These are phyloP conservation scores for Coniferiporia weirii DNA, from an alignment of 1,284 basidiomycete genomes.

Conservation along the genomic window DNA sequence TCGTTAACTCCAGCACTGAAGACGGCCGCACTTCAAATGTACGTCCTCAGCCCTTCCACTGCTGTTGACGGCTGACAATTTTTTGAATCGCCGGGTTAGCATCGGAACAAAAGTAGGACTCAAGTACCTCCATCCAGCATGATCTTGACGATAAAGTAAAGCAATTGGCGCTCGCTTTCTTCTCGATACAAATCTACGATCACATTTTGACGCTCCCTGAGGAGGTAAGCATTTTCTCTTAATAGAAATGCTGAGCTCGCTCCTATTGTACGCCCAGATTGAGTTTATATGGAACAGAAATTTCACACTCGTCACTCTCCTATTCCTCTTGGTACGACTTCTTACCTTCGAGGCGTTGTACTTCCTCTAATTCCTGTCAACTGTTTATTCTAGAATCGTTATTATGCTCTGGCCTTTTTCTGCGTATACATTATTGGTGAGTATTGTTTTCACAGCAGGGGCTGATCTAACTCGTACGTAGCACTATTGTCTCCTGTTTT, in stretches of 20 bases:
- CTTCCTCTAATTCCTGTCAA: not conserved
- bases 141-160: not conserved
- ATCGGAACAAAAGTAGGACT: not conserved
- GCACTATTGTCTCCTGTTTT: not conserved
- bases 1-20: not conserved
- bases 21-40: not conserved
- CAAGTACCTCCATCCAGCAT: not conserved
- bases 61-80: not conserved
- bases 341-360: not conserved
- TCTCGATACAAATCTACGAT: not conserved
- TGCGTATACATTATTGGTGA: not conserved
- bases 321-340: not conserved
- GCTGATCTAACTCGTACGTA: not conserved
- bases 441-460: not conserved
- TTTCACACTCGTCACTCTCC: not conserved
- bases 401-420: not conserved
- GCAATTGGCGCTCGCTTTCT: not conserved
- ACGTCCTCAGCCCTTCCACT: not conserved
- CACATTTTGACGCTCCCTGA: constrained; percentile 7
- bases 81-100: not conserved
- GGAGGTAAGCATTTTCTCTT: not conserved
- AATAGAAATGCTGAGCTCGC: not conserved
- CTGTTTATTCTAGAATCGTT: not conserved
- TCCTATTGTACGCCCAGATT: not conserved
- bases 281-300: not conserved